Evolutionary conservation across 2,329 filamentous ascomycete genomes (phyloP).

Genomic region (Biscogniauxia sp.): DNA sequence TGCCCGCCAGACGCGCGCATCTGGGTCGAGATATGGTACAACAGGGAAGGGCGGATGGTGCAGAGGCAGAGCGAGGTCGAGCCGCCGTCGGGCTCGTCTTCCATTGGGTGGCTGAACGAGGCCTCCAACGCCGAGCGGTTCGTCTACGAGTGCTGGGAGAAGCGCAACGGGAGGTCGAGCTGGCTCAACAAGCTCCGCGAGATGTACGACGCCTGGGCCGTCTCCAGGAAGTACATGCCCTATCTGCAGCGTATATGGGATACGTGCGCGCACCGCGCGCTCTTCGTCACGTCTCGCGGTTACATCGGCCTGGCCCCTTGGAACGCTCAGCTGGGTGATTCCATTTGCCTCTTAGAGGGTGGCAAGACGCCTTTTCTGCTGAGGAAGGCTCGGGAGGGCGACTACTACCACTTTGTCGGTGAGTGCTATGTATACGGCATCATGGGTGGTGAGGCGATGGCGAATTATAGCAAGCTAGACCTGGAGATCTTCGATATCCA

Average conservation of each 20-base stretch:
- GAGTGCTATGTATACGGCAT: background rate
- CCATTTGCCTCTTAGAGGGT: conserved; percentile 11
- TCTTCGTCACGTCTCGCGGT: conserved; percentile 15
- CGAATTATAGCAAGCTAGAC: background rate
- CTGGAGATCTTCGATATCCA: background rate
- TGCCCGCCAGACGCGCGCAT: conserved; percentile 1
- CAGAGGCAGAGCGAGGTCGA: conserved; percentile 1
- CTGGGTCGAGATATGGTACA: conserved; percentile 9
- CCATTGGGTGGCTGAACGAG: background rate
- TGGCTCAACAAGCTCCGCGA: conserved; percentile 8
- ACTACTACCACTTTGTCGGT: background rate
- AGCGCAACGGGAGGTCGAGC: conserved; percentile 5
- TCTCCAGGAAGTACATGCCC: conserved; percentile 6
- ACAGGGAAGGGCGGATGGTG: conserved; percentile 5
- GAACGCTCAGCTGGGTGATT: conserved; percentile 15
- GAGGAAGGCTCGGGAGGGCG: conserved; percentile 1
- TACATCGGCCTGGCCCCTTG: conserved; percentile 18
- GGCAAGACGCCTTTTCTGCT: conserved; percentile 16
- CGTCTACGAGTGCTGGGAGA: conserved; percentile 5
- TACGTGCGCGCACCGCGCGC: conserved; percentile 9
- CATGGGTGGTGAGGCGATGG: background rate
- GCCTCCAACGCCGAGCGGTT: background rate
- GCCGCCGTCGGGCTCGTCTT: background rate
- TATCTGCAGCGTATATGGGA: conserved; percentile 9
- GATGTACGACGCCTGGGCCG: conserved; percentile 3